phyloP scores from a whole-genome alignment of 164 flowering plant genomes.

The Umbilicus rupestris region DNA sequence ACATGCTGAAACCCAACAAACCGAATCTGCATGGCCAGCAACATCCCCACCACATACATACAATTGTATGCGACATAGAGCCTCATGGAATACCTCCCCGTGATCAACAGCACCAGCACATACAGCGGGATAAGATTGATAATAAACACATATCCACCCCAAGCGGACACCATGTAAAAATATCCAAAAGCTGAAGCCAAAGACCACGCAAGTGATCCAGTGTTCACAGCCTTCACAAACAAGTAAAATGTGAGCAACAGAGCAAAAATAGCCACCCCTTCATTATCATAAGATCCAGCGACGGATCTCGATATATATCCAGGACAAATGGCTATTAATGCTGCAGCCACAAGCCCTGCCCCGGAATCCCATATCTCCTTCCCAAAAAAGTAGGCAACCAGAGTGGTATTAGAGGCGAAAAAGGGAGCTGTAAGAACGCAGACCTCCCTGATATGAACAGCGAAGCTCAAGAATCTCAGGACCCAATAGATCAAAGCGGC shows the following conservation, averaged over 20 bases:
- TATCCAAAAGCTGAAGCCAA: conserved; percentile 88
- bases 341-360: conserved; percentile 91
- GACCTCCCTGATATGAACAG: conserved; percentile 88
- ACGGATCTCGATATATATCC: conserved; percentile 95
- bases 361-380: conserved; percentile 93
- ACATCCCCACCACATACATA: conserved; percentile 84
- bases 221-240: conserved; percentile 91
- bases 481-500: conserved; percentile 37
- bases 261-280: conserved; percentile 91
- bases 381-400: conserved; percentile 93
- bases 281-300: conserved; percentile 94
- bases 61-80: conserved; percentile 84
- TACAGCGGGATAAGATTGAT: conserved; percentile 87
- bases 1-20: conserved; percentile 99
- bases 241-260: conserved; percentile 74
- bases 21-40: conserved; percentile 97
- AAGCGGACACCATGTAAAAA: conserved; percentile 97
- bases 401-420: conserved; percentile 85
- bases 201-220: conserved; percentile 88
- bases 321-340: conserved; percentile 85
- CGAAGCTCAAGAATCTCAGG: conserved; percentile 55
- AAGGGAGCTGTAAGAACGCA: conserved; percentile 94
- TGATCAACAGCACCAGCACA: conserved; percentile 78
- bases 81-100: conserved; percentile 92
- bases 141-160: conserved; percentile 98